Percentiles rank a stretch among this genome's conserved stretches.
These are phyloP conservation scores for Colletotrichum liriopes DNA, from an alignment of 2,329 filamentous ascomycete genomes.

Conservation along the genomic window DNA sequence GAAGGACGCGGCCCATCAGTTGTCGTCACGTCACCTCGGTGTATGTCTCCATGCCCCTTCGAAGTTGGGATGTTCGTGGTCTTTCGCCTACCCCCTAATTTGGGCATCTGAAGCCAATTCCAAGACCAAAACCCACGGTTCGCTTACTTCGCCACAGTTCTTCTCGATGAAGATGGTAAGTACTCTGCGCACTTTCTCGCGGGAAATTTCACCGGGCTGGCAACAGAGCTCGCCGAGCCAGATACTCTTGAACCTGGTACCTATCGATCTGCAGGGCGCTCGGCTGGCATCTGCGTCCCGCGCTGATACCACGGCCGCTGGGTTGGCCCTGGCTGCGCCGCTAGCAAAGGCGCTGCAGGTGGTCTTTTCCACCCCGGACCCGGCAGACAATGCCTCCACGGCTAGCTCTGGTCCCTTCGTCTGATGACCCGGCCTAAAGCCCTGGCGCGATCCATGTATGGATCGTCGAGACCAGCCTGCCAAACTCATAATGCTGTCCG, in stretches of 20 bases:
- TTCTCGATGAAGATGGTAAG: background rate
- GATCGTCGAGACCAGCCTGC: slow-evolving; percentile 4
- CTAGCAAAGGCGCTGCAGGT: slow-evolving; percentile 26
- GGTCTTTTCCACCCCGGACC: slow-evolving; percentile 29
- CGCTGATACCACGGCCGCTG: slow-evolving; percentile 19
- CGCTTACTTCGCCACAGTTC: background rate
- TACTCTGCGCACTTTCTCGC: background rate
- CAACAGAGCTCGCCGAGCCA: background rate
- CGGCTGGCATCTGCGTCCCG: slow-evolving; percentile 33
- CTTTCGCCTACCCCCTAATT: background rate
- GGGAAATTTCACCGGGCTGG: background rate
- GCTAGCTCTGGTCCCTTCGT: slow-evolving; percentile 23
- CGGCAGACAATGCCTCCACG: slow-evolving; percentile 24
- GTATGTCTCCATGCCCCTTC: background rate
- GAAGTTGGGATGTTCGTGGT: background rate
- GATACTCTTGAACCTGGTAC: slow-evolving; percentile 1
- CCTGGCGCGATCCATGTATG: slow-evolving; percentile 12
- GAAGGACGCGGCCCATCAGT: background rate
- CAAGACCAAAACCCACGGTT: background rate
- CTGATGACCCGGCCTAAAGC: slow-evolving; percentile 30
- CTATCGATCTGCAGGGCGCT: slow-evolving; percentile 21
- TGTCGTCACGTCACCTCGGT: slow-evolving; percentile 12
- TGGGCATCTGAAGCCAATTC: background rate
- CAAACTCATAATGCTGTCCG: background rate
- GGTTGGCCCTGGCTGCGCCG: slow-evolving; percentile 30